phyloP scores from a whole-genome alignment of 148 eudicot species.

The Mesembryanthemum crystallinum region DNA sequence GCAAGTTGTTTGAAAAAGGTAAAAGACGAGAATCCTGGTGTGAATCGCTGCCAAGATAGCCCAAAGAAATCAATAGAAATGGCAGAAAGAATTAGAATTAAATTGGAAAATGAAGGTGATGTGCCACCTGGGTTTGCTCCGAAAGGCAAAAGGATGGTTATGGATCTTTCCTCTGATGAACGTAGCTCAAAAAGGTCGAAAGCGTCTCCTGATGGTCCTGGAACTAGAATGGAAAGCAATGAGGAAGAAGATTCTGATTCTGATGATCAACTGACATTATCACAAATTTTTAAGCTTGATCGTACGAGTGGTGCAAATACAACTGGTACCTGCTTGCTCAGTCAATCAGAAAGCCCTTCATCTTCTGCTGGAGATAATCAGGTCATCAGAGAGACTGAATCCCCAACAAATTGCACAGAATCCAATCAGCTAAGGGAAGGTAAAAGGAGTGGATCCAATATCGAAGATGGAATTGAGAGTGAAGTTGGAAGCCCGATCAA shows the following conservation, averaged over 20 bases:
- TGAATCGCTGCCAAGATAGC: not conserved
- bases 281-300: not conserved
- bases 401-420: not conserved
- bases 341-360: not conserved
- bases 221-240: not conserved
- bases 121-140: constrained; percentile 38
- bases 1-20: not conserved
- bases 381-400: not conserved
- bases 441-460: not conserved
- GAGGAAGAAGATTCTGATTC: not conserved
- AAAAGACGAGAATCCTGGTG: not conserved
- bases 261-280: constrained; percentile 15
- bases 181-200: constrained; percentile 13
- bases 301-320: not conserved
- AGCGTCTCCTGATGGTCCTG: not conserved
- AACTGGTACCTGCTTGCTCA: not conserved
- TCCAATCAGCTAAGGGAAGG: not conserved
- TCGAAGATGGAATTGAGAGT: constrained; percentile 10
- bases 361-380: constrained; percentile 9
- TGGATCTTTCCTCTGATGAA: not conserved
- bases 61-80: not conserved
- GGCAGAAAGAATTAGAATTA: constrained; percentile 13
- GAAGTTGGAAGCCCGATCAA: not conserved
- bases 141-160: constrained; percentile 4
- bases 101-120: constrained; percentile 22